These are phyloP conservation scores for Coprinellus micaceus DNA, from an alignment of 768 basidiomycete genomes.

Conservation along the genomic window DNA sequence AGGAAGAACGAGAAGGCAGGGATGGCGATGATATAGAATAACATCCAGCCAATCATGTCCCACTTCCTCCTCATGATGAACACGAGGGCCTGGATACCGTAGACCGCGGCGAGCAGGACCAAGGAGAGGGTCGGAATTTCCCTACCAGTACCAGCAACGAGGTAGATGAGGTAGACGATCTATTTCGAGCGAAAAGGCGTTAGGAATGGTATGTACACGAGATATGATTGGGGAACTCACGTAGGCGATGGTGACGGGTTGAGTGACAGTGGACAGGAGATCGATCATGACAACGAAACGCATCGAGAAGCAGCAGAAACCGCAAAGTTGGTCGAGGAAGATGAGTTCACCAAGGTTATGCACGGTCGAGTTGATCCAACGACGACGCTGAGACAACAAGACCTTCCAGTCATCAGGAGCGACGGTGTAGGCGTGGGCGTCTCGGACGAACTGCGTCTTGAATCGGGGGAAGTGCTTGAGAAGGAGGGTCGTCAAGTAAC, in stretches of 20 bases:
- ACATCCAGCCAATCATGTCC: slow-evolving; percentile 97
- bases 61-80: slow-evolving; percentile 97
- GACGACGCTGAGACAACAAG: slow-evolving; percentile 86
- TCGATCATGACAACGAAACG: slow-evolving; percentile 92
- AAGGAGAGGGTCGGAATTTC: slow-evolving; percentile 73
- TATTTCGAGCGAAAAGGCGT: slow-evolving; percentile 29
- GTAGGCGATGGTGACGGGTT: slow-evolving; percentile 88
- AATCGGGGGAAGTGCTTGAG: slow-evolving; percentile 96
- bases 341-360: slow-evolving; percentile 91
- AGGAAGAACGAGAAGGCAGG: slow-evolving; percentile 94
- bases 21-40: slow-evolving; percentile 92
- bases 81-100: slow-evolving; percentile 92
- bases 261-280: slow-evolving; percentile 84
- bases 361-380: slow-evolving; percentile 97
- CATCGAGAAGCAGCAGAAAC: slow-evolving; percentile 98
- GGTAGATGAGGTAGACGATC: slow-evolving; percentile 82
- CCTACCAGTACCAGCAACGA: slow-evolving; percentile 74
- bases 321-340: slow-evolving; percentile 81
- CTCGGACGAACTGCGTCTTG: slow-evolving; percentile 90
- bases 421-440: slow-evolving; percentile 86
- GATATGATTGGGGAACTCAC: slow-evolving; percentile 42
- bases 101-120: slow-evolving; percentile 85
- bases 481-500: slow-evolving; percentile 86
- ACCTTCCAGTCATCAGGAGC: slow-evolving; percentile 89
- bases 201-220: background rate